Evolutionary conservation across 129 eudicot species (phyloP).

Genomic region (Saposhnikovia divaricata): DNA sequence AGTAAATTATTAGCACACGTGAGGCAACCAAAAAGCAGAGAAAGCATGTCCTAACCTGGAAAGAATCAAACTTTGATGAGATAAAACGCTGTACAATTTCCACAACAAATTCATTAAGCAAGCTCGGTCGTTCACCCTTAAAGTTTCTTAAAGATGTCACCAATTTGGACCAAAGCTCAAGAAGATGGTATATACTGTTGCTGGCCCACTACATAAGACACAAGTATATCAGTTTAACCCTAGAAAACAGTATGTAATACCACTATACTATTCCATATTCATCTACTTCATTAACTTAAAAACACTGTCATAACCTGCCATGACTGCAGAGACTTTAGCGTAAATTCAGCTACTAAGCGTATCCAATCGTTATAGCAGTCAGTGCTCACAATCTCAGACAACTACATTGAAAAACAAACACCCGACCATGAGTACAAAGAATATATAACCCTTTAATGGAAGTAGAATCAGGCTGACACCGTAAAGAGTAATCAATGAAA

Average conservation of each 20-base stretch:
- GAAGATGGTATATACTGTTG: conserved; percentile 32
- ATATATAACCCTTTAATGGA: neutral
- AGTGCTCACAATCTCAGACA: conserved; percentile 24
- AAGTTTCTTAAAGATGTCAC: conserved; percentile 16
- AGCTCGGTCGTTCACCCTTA: conserved; percentile 16
- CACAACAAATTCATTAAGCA: conserved; percentile 23
- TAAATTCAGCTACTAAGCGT: conserved; percentile 25
- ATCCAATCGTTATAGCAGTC: conserved; percentile 29
- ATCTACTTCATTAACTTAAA: neutral
- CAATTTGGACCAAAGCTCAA: conserved; percentile 28
- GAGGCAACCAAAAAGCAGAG: neutral
- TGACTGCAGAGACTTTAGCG: conserved; percentile 28
- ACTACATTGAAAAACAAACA: conserved; percentile 14
- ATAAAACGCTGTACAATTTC: conserved; percentile 22
- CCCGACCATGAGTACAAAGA: neutral
- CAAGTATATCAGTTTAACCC: neutral
- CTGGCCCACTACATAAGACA: conserved; percentile 28
- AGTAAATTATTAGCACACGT: neutral
- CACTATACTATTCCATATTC: neutral
- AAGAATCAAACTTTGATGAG: conserved; percentile 17
- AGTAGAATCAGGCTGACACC: neutral
- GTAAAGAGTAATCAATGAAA: neutral
- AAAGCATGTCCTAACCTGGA: conserved; percentile 18
- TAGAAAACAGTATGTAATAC: neutral
- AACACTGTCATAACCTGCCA: conserved; percentile 25